These are phyloP conservation scores for Aquilaria yunnanensis DNA, from an alignment of 345 rosid genomes.

Conservation along the genomic window DNA sequence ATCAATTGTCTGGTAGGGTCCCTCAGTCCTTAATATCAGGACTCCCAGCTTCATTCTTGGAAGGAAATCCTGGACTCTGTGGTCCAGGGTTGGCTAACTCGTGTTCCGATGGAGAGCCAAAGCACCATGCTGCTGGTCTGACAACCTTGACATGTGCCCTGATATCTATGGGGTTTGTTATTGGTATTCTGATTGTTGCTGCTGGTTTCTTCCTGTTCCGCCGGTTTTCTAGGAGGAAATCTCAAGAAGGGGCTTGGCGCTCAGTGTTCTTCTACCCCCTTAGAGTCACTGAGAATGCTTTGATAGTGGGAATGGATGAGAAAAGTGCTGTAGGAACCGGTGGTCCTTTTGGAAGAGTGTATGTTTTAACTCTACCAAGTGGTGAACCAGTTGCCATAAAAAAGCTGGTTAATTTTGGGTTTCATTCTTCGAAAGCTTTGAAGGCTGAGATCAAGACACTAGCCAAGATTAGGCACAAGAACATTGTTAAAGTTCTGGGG, in stretches of 20 bases:
- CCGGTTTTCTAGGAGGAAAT: constrained; percentile 46
- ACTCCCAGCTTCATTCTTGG: constrained; percentile 82
- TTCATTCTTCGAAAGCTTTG: constrained; percentile 53
- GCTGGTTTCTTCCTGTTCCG: constrained; percentile 45
- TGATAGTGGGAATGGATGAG: constrained; percentile 61
- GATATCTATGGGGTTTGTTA: constrained; percentile 57
- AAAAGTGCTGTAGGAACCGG: constrained; percentile 49
- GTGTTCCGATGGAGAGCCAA: constrained; percentile 41
- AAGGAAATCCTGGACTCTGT: constrained; percentile 84
- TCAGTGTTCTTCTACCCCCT: constrained; percentile 85
- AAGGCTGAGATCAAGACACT: constrained; percentile 78
- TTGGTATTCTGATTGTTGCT: constrained; percentile 40
- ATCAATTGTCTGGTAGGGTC: constrained; percentile 67
- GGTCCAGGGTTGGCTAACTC: constrained; percentile 70
- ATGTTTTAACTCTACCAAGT: constrained; percentile 54
- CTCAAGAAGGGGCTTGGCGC: constrained; percentile 48
- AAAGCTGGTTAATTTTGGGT: constrained; percentile 60
- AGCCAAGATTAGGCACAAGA: constrained; percentile 83
- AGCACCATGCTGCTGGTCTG: constrained; percentile 27
- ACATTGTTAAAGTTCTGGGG: constrained; percentile 67
- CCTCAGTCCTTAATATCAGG: constrained; percentile 72
- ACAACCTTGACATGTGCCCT: constrained; percentile 45
- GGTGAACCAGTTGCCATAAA: constrained; percentile 78
- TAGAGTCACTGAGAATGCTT: constrained; percentile 64
- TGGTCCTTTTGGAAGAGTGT: constrained; percentile 62